These are phyloP conservation scores for Colletotrichum lindemuthianum DNA, from an alignment of 2,329 filamentous ascomycete species.

Conservation along the genomic window DNA sequence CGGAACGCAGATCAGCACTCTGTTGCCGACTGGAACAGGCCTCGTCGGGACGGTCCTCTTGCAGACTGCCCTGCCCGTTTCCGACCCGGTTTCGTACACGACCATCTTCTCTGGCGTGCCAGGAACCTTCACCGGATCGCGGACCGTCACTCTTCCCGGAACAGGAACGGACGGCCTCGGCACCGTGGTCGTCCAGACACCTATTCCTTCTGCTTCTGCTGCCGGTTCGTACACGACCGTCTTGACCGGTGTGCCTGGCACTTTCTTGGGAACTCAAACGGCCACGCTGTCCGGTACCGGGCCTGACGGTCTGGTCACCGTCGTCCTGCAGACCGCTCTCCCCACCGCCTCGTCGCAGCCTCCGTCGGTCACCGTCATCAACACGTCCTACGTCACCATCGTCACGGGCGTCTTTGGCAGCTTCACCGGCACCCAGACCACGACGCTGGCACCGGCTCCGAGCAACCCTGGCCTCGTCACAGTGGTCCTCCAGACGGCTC, in stretches of 20 bases:
- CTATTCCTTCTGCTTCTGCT: background rate
- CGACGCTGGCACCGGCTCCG: slow-evolving; percentile 12
- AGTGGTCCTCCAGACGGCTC: slow-evolving; percentile 21
- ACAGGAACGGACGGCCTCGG: background rate
- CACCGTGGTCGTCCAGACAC: background rate
- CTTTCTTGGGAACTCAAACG: slow-evolving; percentile 1
- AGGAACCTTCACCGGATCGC: background rate
- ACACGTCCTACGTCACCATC: slow-evolving; percentile 16
- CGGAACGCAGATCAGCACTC: background rate
- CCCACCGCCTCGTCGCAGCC: background rate
- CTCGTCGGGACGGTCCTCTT: background rate
- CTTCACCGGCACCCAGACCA: slow-evolving; percentile 23
- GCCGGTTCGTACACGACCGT: slow-evolving; percentile 5
- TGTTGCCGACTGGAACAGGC: background rate
- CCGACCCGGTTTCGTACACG: background rate
- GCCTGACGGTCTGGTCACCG: background rate
- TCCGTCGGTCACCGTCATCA: slow-evolving; percentile 3
- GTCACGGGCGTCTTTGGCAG: slow-evolving; percentile 15
- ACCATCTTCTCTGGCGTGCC: background rate
- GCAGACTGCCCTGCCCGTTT: slow-evolving; percentile 7
- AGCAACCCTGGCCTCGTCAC: slow-evolving; percentile 19
- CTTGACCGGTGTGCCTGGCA: slow-evolving; percentile 5
- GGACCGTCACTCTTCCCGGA: background rate
- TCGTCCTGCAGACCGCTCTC: slow-evolving; percentile 16
- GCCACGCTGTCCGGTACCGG: slow-evolving; percentile 3